Conservation (phyloP, 2,329 filamentous ascomycete species). For the Cordyceps sp. region DNA sequence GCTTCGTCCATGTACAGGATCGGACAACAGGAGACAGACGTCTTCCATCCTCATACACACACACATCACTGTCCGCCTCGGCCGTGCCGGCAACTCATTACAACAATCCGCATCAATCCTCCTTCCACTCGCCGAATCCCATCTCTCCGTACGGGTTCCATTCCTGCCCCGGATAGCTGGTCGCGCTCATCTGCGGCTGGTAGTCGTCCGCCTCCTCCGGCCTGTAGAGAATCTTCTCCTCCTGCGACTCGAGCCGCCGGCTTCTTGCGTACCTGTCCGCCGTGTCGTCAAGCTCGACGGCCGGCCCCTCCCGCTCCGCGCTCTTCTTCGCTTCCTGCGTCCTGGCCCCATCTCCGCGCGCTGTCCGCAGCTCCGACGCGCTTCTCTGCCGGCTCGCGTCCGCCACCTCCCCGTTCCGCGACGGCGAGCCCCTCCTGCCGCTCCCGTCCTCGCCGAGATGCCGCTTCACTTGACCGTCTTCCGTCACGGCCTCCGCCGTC, state of each 20-base stretch:
- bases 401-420: no score
- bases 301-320: not conserved
- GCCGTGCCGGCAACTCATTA: no score
- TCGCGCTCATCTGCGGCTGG: constrained; percentile 45
- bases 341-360: no score
- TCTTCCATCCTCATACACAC: no score
- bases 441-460: no score
- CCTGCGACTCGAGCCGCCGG: constrained; percentile 24
- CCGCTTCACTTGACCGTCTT: no score
- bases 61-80: not conserved
- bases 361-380: no score
- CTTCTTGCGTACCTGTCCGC: constrained; percentile 28
- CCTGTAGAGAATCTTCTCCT: constrained; percentile 35
- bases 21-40: no score
- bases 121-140: constrained; percentile 13
- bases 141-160: constrained; percentile 40
- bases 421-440: no score
- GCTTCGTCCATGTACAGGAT: no score
- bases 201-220: constrained; percentile 15
- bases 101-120: constrained; percentile 2
- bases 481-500: no score
- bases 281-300: constrained; percentile 22
- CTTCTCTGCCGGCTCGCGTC: no score
- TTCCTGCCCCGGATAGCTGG: constrained; percentile 54
- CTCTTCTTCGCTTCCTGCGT: not conserved